Percentiles rank a stretch among this genome's conserved stretches.
Evolutionary conservation across 148 eudicot genomes (phyloP).

Genomic region (Euryodendron excelsum): DNA sequence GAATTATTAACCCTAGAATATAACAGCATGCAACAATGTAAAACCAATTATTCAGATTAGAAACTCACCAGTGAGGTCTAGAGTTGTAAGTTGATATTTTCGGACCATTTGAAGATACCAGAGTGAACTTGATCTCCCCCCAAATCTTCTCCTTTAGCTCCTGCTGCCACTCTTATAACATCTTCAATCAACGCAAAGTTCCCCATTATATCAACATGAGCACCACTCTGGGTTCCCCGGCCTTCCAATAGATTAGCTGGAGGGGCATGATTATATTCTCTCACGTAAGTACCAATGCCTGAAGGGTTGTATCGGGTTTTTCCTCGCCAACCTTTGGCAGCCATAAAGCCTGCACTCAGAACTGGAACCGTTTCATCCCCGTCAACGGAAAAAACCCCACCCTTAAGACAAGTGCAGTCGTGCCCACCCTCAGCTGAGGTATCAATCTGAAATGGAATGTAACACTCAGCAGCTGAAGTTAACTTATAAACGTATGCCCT

Average conservation of each 20-base stretch:
- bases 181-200: slow-evolving; percentile 82
- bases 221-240: slow-evolving; percentile 87
- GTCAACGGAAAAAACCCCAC: slow-evolving; percentile 72
- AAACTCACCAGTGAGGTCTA: slow-evolving; percentile 32
- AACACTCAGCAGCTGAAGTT: slow-evolving; percentile 54
- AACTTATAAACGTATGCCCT: slow-evolving; percentile 80
- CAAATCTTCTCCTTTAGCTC: slow-evolving; percentile 68
- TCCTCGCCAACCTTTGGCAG: slow-evolving; percentile 85
- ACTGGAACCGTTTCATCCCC: slow-evolving; percentile 94
- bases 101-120: slow-evolving; percentile 76
- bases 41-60: neutral
- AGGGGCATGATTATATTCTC: slow-evolving; percentile 81
- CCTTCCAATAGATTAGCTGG: slow-evolving; percentile 81
- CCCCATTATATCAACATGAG: slow-evolving; percentile 89
- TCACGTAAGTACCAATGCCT: slow-evolving; percentile 53
- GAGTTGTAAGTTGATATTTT: slow-evolving; percentile 54
- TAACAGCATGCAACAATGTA: neutral
- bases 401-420: slow-evolving; percentile 53
- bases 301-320: slow-evolving; percentile 85
- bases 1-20: neutral
- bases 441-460: slow-evolving; percentile 85
- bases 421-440: slow-evolving; percentile 51
- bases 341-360: slow-evolving; percentile 83
- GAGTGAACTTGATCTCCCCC: slow-evolving; percentile 79
- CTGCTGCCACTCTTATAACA: slow-evolving; percentile 79